Conservation (phyloP, 2,329 filamentous ascomycete genomes). For the Aspergillus sp. region DNA sequence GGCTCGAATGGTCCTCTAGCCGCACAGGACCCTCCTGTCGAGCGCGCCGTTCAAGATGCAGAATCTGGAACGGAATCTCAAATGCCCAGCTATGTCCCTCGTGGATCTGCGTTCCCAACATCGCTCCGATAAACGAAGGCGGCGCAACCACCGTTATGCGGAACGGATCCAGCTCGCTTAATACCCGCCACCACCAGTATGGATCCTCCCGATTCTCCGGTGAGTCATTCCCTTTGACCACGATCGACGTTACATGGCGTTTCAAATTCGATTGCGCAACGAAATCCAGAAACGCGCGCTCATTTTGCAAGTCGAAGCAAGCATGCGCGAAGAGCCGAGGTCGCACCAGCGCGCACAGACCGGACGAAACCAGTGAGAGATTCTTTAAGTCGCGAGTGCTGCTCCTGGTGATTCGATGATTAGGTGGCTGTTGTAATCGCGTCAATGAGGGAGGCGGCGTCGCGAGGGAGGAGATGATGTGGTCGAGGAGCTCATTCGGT, state of each 20-base stretch:
- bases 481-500: slow-evolving; percentile 55
- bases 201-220: slow-evolving; percentile 31
- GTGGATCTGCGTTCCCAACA: slow-evolving; percentile 53
- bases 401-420: slow-evolving; percentile 35
- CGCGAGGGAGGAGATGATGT: slow-evolving; percentile 53
- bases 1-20: slow-evolving; percentile 18
- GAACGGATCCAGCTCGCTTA: slow-evolving; percentile 48
- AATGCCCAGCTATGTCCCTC: slow-evolving; percentile 58
- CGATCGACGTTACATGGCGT: slow-evolving; percentile 42
- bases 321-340: slow-evolving; percentile 54
- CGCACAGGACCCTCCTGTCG: slow-evolving; percentile 17
- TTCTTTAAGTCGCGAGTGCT: slow-evolving; percentile 46
- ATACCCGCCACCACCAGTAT: slow-evolving; percentile 51
- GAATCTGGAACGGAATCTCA: slow-evolving; percentile 55
- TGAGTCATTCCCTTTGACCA: slow-evolving; percentile 38
- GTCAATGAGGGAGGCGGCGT: slow-evolving; percentile 43
- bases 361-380: slow-evolving; percentile 47
- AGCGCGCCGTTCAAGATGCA: slow-evolving; percentile 39
- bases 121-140: slow-evolving; percentile 54
- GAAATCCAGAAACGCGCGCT: slow-evolving; percentile 34
- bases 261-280: slow-evolving; percentile 24
- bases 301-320: slow-evolving; percentile 32
- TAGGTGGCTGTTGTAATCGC: slow-evolving; percentile 47
- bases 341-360: slow-evolving; percentile 48
- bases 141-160: slow-evolving; percentile 55